Base-by-base conservation (phyloP, 2,329 filamentous ascomycete genomes). In the Hypoxylon sp. region DNA sequence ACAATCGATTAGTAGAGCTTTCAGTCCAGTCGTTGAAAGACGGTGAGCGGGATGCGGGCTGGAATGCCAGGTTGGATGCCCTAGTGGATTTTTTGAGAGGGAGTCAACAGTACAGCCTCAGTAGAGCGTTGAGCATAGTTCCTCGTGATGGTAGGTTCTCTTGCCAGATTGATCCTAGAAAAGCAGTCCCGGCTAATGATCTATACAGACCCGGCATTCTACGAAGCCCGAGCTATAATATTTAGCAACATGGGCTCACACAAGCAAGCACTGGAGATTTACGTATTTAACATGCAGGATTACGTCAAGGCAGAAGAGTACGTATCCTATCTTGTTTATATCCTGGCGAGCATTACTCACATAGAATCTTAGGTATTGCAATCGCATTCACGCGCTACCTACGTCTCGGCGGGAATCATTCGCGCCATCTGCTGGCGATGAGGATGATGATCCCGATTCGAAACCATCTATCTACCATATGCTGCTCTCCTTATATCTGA, bases 241-340 rank as follows among this genome's bases (percentile, higher is more conserved):
- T 86, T 98, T 39, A 93, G 92, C 77, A 96, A 95, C 71, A 97
- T 98, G 92, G 93, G 92, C 6, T 91, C 94, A 71, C 94, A 99
- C 79, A 94, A 93, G 74, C 93, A 98, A 78, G 95, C 95, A 0
- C 81, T 99, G n/a, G 91, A 95, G 75, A 97, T 99, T 54, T 99
- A 97, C 75, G 94, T 98, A 26, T 99, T 97, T 79, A 95, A 94
- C 76, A 87, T 99, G 76, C 82, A 91, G 69, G 90, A 97, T 76
- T 94, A 92, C 66, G 82, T 81, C 11, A 98, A 97, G 78, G 95
- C 95, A 30, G 95, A 99, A 85, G 93, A 97, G 90, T 97, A 81
- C 65, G 88, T 82, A 34, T 26, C 41, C 26, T 50, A 24, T 24
- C 56, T 13, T 20, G 55, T 44, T n/a, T n/a, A n/a, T n/a, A n/a